Base-by-base conservation (phyloP, 495 filamentous ascomycete species). In the Talaromyces ruber region DNA sequence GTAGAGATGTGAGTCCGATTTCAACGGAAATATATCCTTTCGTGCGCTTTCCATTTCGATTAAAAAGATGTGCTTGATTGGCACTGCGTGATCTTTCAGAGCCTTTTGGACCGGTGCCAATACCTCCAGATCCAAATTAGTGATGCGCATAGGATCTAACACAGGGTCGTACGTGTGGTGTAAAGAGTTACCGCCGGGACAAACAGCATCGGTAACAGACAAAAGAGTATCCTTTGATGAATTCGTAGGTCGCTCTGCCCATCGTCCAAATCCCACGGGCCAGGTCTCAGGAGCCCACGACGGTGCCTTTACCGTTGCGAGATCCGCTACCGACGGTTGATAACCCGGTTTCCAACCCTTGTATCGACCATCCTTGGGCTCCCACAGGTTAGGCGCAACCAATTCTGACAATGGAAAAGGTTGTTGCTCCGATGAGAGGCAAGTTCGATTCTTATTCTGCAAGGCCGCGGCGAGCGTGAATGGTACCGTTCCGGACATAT, bases 1-100 rank as follows among this genome's bases (percentile, higher is more conserved):
- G 53, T 77, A 68, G 1, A 77, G 54, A 11, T 66, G 62, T 7
- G 70, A 72, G 7, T 67, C 70, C 16, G 68, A 67, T 50, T 71
- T 71, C 21, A 79, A 63, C 9, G 76, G 76, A 52, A 79, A 79
- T 24, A 76, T 64, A 56, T 79, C 76, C 54, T 76, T 77, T 37
- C 76, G 67, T 12, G 76, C 70, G 34, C 72, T 76, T 62, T 79
- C 76, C 63, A 79, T 71, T 34, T 73, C 65, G 29, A 79, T 65
- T 9, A 79, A 25, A 18, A 77, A 64, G 28, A 79, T 67, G 64
- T 79, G 75, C 3, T 62, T 67, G 26, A 77, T 68, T 2, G 59
- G 64, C 1, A 70, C 63, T 18, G 68, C 55, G 18, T 65, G 64
- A 18, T 71, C 62, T 18, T 68, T 70, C 6, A 77, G 57, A 7